Evolutionary conservation across 140 eudicot genomes (phyloP).

Genomic region (Senecio squalidus): DNA sequence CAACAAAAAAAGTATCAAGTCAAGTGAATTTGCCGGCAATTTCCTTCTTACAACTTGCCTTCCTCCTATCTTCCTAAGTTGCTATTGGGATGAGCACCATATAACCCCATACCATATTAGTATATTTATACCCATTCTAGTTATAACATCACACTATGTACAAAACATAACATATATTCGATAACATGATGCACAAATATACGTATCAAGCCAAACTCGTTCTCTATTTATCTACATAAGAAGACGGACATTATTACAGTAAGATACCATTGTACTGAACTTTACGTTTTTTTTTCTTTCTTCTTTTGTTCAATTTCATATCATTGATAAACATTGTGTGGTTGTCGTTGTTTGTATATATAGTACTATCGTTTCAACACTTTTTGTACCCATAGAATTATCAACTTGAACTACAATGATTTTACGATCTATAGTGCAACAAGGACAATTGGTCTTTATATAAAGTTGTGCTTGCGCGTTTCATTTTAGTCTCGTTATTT

Average conservation of each 20-base stretch:
- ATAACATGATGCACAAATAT: neutral
- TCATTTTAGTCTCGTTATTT: too few relatives aligned
- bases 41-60: constrained; percentile 22
- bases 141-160: neutral
- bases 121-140: constrained; percentile 1
- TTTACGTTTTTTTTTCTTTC: too few relatives aligned
- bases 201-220: neutral
- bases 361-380: neutral
- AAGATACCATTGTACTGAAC: neutral
- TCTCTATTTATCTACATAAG: neutral
- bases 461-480: neutral
- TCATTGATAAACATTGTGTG: neutral
- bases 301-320: neutral
- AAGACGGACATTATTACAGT: neutral
- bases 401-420: neutral
- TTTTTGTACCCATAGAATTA: neutral
- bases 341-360: neutral
- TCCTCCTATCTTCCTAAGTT: constrained; percentile 8
- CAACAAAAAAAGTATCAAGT: constrained; percentile 20
- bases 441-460: neutral
- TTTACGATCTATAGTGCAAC: neutral
- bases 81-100: constrained; percentile 25
- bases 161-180: neutral
- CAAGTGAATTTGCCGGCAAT: constrained; percentile 28
- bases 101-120: constrained; percentile 18